Evolutionary conservation across 31 red algal species (phyloP).

Genomic region (Asparagopsis taxiformis): DNA sequence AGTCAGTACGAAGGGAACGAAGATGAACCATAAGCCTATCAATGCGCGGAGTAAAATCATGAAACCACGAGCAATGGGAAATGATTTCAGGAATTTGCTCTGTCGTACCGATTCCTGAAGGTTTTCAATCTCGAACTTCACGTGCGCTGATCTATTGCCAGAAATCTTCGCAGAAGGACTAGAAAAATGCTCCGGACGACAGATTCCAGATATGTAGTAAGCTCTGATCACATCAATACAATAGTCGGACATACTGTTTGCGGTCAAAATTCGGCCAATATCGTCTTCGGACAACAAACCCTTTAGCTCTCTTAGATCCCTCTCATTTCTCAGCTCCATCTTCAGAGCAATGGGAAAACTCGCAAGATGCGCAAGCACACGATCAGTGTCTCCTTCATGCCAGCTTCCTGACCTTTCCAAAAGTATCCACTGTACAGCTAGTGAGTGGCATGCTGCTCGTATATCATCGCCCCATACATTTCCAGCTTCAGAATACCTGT

Average conservation of each 20-base stretch:
- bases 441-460: slow-evolving; percentile 25
- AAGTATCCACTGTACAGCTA: slow-evolving; percentile 4
- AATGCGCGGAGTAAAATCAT: slow-evolving; percentile 21
- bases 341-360: slow-evolving; percentile 34
- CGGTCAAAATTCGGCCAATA: slow-evolving; percentile 32
- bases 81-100: slow-evolving; percentile 12
- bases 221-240: slow-evolving; percentile 28
- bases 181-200: neutral
- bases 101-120: slow-evolving; percentile 14
- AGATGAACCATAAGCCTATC: slow-evolving; percentile 30
- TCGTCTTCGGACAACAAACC: slow-evolving; percentile 30
- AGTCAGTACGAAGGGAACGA: slow-evolving; percentile 36
- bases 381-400: slow-evolving; percentile 14
- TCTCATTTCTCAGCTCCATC: slow-evolving; percentile 9
- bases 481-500: slow-evolving; percentile 27
- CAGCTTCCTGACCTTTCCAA: neutral
- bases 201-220: slow-evolving; percentile 2
- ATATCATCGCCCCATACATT: slow-evolving; percentile 30
- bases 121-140: slow-evolving; percentile 7
- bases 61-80: slow-evolving; percentile 39
- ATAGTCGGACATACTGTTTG: slow-evolving; percentile 27
- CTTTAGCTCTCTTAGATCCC: slow-evolving; percentile 32
- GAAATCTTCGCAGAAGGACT: neutral
- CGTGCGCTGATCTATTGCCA: neutral
- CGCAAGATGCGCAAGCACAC: slow-evolving; percentile 30